A percentile compares a stretch with the other conserved stretches of the same genome.
Evolutionary conservation across 164 flowering plant genomes (phyloP).

Genomic region (Hamamelis virginiana): DNA sequence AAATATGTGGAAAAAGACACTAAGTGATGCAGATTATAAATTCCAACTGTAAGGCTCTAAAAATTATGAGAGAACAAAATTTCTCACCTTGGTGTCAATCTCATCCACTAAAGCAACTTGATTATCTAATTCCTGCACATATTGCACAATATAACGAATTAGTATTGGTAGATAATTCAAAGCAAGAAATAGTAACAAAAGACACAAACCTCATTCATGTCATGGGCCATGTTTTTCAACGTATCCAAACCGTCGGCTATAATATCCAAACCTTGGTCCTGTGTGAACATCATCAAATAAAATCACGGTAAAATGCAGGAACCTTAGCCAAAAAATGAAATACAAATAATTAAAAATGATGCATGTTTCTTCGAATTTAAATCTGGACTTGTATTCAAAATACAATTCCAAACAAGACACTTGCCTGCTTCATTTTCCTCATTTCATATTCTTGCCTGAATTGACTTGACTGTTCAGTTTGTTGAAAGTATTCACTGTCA

Average conservation of each 20-base stretch:
- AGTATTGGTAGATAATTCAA: background rate
- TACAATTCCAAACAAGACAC: background rate
- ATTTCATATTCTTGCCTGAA: conserved; percentile 89
- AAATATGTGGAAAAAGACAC: conserved; percentile 1
- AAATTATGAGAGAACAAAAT: conserved; percentile 2
- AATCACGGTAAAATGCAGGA: background rate
- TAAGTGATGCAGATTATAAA: background rate
- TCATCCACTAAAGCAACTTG: conserved; percentile 97
- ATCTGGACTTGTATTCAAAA: background rate
- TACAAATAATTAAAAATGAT: background rate
- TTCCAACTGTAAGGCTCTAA: background rate
- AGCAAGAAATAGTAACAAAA: conserved; percentile 8
- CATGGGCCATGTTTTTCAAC: conserved; percentile 90
- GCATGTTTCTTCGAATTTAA: conserved; percentile 1
- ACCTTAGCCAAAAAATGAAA: background rate
- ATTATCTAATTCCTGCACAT: conserved; percentile 84
- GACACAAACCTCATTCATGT: conserved; percentile 90
- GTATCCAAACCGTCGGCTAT: conserved; percentile 91
- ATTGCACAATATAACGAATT: background rate
- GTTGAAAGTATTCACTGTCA: conserved; percentile 70
- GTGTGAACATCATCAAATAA: conserved; percentile 5
- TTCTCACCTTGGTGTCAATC: conserved; percentile 83
- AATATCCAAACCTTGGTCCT: conserved; percentile 92
- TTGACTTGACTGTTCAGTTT: conserved; percentile 67
- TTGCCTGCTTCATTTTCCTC: conserved; percentile 86